Percentiles rank a stretch among this genome's conserved stretches.
Evolutionary conservation across 1,284 basidiomycete genomes (phyloP).

Genomic region (Grifola frondosa): DNA sequence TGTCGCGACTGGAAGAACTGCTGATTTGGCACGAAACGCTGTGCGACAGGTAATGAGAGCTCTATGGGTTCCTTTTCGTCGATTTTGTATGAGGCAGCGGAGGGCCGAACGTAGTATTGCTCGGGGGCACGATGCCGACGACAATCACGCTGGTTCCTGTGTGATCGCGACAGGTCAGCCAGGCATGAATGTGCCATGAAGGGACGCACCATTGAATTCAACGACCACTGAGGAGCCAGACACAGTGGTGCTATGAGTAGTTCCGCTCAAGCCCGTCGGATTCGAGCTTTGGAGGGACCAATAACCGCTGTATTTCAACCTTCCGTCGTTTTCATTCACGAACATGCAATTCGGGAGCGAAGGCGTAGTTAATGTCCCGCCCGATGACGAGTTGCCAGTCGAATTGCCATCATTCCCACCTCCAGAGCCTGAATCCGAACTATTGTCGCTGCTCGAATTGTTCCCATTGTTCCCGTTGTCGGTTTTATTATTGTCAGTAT

Average conservation of each 20-base stretch:
- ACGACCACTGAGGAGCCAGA: constrained; percentile 3
- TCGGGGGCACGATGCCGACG: constrained; percentile 42
- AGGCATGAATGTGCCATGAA: background rate
- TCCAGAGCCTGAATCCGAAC: no score
- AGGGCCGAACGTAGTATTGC: constrained; percentile 24
- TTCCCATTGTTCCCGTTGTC: no score
- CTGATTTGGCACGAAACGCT: constrained; percentile 36
- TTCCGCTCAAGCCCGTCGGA: background rate
- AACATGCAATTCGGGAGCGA: no score
- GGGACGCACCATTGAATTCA: constrained; percentile 1
- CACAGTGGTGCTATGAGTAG: background rate
- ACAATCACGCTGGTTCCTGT: constrained; percentile 44
- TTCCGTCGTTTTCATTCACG: constrained; percentile 7
- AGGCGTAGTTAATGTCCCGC: no score
- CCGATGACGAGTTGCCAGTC: no score
- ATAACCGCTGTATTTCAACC: constrained; percentile 1
- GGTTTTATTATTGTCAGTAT: no score
- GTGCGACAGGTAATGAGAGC: constrained; percentile 37
- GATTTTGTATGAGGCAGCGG: constrained; percentile 36
- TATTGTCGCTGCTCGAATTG: no score
- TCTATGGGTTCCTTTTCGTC: constrained; percentile 33
- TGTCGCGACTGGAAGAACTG: constrained; percentile 39
- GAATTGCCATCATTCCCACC: no score
- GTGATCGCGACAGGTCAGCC: background rate
- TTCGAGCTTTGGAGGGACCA: background rate